Evolutionary conservation across 31 red algal genomes (phyloP).

Genomic region (Odonthalia washingtoniensis): DNA sequence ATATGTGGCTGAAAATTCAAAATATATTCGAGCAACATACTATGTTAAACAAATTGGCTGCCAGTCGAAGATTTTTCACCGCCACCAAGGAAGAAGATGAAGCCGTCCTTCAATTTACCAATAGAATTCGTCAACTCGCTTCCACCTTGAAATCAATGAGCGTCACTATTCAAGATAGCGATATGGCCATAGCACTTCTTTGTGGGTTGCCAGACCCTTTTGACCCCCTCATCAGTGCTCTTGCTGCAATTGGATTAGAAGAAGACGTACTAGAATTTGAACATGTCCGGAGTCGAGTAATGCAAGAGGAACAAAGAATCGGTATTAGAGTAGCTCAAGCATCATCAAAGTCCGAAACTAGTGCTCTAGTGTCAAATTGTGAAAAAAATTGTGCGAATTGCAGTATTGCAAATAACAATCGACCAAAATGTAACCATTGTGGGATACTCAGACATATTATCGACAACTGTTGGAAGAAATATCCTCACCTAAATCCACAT

Average conservation of each 20-base stretch:
- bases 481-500: not conserved
- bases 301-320: slow-evolving; percentile 20
- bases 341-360: not conserved
- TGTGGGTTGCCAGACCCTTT: not conserved
- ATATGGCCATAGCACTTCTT: slow-evolving; percentile 20
- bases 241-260: not conserved
- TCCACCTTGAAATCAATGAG: not conserved
- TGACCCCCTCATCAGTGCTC: not conserved
- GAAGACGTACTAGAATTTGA: not conserved
- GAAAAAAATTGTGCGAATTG: not conserved
- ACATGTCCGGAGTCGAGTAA: not conserved
- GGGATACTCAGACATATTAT: not conserved
- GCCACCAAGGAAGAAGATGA: not conserved
- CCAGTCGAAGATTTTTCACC: not conserved
- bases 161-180: not conserved
- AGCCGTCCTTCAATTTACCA: not conserved
- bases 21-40: slow-evolving; percentile 5
- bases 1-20: slow-evolving; percentile 8
- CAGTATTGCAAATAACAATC: not conserved
- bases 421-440: not conserved
- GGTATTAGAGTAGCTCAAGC: not conserved
- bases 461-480: not conserved
- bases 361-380: not conserved
- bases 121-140: not conserved
- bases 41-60: slow-evolving; percentile 13